Evolutionary conservation across 2,329 filamentous ascomycete genomes (phyloP).

Genomic region (Ciborinia camelliae): DNA sequence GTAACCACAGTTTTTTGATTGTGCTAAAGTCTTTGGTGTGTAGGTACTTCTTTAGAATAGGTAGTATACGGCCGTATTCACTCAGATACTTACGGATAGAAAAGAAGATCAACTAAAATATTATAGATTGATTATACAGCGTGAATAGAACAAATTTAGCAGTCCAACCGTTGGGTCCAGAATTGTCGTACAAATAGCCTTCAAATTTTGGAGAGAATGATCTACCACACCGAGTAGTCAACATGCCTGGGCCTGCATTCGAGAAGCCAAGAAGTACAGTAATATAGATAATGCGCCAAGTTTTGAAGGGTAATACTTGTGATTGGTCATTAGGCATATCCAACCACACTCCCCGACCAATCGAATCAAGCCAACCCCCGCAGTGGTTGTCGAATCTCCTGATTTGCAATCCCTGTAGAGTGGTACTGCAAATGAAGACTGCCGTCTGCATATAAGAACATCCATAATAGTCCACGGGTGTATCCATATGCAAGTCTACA

Average conservation of each 20-base stretch:
- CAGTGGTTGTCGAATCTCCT: background rate
- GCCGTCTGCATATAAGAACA: too few species aligned
- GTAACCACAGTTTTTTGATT: too few species aligned
- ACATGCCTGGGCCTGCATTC: background rate
- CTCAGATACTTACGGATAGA: too few species aligned
- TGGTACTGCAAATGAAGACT: too few species aligned
- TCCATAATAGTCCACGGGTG: background rate
- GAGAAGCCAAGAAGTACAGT: background rate
- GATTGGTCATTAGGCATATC: background rate
- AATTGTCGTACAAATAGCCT: background rate
- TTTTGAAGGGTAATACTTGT: background rate
- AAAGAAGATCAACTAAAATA: too few species aligned
- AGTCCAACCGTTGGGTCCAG: too few species aligned
- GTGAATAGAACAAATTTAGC: background rate
- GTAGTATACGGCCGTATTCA: too few species aligned
- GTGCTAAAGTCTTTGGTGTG: too few species aligned
- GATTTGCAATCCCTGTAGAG: background rate
- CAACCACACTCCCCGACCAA: background rate
- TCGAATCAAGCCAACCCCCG: background rate
- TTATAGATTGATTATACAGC: background rate
- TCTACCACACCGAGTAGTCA: background rate
- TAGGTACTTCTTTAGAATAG: too few species aligned
- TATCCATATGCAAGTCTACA: background rate
- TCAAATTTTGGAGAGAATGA: background rate
- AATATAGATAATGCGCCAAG: background rate